Percentiles rank a stretch among this genome's conserved stretches.
Conservation (phyloP, 129 eudicot species). For the Logfia minima region DNA sequence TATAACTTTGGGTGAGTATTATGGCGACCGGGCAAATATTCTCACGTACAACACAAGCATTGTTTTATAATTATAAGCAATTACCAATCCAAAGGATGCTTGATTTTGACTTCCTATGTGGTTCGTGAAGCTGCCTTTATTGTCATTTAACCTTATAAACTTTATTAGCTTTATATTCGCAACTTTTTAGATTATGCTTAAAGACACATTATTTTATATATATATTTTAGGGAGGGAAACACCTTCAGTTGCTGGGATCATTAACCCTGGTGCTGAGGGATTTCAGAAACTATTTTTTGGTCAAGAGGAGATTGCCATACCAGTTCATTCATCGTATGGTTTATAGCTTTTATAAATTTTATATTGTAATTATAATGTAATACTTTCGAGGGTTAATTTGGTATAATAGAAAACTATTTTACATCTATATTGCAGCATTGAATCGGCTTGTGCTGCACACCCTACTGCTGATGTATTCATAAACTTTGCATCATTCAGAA, state of each 20-base stretch:
- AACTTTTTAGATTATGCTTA: constrained; percentile 3
- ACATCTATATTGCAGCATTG: constrained; percentile 59
- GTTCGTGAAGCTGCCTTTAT: constrained; percentile 39
- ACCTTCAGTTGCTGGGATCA: constrained; percentile 99
- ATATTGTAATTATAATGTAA: neutral
- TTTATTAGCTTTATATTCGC: neutral
- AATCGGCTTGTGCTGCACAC: constrained; percentile 96
- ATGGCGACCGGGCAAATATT: constrained; percentile 98
- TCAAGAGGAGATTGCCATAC: constrained; percentile 97
- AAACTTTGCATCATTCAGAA: constrained; percentile 92
- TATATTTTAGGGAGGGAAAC: constrained; percentile 81
- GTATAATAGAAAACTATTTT: neutral
- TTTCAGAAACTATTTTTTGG: constrained; percentile 97
- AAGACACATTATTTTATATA: neutral
- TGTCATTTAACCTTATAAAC: neutral
- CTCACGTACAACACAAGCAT: constrained; percentile 89
- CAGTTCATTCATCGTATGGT: constrained; percentile 92
- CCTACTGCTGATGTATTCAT: constrained; percentile 98
- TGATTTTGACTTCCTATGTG: constrained; percentile 99
- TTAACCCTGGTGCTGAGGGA: constrained; percentile 98
- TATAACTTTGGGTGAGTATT: constrained; percentile 33
- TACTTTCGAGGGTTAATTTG: neutral
- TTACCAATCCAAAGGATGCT: constrained; percentile 99
- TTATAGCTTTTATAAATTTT: neutral
- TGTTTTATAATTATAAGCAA: constrained; percentile 92